Percentiles rank a stretch among this genome's conserved stretches.
Conservation (phyloP, 441 rosid genomes). For the Raphanus hybrid region DNA sequence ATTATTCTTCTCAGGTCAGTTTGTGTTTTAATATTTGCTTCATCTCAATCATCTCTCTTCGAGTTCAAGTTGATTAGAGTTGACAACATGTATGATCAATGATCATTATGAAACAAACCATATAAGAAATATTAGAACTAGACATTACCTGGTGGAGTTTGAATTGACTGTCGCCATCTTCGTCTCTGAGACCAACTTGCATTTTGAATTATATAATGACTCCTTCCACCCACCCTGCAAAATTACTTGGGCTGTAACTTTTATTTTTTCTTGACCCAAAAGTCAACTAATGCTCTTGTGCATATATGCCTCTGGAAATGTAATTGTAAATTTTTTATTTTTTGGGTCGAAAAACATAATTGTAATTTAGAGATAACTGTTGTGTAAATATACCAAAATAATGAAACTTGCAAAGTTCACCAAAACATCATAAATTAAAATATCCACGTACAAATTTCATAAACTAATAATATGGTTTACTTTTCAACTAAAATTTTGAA, state of each 20-base stretch:
- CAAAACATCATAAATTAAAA: not conserved
- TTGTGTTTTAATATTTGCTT: no score
- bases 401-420: not conserved
- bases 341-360: no score
- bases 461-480: not conserved
- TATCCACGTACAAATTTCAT: not conserved
- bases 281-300: not conserved
- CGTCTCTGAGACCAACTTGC: constrained; percentile 10
- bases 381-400: not conserved
- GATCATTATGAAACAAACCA: not conserved
- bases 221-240: not conserved
- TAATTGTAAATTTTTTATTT: no score
- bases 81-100: not conserved
- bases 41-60: not conserved
- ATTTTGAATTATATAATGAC: constrained; percentile 1
- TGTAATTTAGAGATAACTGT: not conserved
- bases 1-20: no score
- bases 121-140: not conserved
- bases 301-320: not conserved
- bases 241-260: not conserved
- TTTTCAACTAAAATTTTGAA: constrained; percentile 4
- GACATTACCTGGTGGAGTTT: constrained; percentile 3
- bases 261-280: not conserved
- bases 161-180: constrained; percentile 10
- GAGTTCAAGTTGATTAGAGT: not conserved